phyloP scores from a whole-genome alignment of 108 stramenopile genomes.

The Cylindrotheca fusiformis region DNA sequence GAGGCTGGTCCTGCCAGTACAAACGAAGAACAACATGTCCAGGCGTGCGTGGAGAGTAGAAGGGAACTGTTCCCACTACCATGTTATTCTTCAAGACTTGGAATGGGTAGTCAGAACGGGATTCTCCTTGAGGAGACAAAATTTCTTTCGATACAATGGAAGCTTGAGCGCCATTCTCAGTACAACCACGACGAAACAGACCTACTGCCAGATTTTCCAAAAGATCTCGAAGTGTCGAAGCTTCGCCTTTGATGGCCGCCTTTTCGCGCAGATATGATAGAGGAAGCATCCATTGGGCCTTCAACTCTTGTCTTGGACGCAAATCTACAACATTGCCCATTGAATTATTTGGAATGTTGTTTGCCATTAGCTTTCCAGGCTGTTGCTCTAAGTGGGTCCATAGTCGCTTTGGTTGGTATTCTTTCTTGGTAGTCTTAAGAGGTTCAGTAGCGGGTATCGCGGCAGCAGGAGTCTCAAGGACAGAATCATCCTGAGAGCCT shows the following conservation, averaged over 20 bases:
- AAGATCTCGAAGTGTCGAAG: slow-evolving; percentile 50
- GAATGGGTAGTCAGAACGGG: slow-evolving; percentile 53
- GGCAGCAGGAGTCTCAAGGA: slow-evolving; percentile 1
- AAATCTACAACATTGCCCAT: slow-evolving; percentile 41
- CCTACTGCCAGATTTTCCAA: slow-evolving; percentile 64
- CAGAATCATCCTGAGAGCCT: slow-evolving; percentile 12
- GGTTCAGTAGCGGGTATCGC: slow-evolving; percentile 2
- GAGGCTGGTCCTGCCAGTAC: slow-evolving; percentile 72
- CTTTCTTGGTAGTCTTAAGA: slow-evolving; percentile 27
- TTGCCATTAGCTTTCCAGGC: slow-evolving; percentile 71
- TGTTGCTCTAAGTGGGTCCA: slow-evolving; percentile 71
- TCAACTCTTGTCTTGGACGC: slow-evolving; percentile 67
- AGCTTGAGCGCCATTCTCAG: slow-evolving; percentile 68
- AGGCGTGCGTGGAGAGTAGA: slow-evolving; percentile 83
- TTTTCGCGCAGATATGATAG: slow-evolving; percentile 56
- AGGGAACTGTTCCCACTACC: slow-evolving; percentile 76
- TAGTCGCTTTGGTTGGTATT: slow-evolving; percentile 48
- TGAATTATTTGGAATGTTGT: slow-evolving; percentile 34
- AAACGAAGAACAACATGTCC: slow-evolving; percentile 88
- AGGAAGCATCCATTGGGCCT: slow-evolving; percentile 79
- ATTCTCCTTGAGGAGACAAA: slow-evolving; percentile 38
- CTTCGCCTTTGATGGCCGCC: slow-evolving; percentile 14
- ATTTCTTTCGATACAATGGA: slow-evolving; percentile 81
- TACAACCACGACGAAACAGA: slow-evolving; percentile 79
- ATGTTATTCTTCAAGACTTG: slow-evolving; percentile 38